Evolutionary conservation across 441 rosid genomes (phyloP), one percentile per base, ranked within the genome.

Genomic region (Erysimum pusillum): DNA sequence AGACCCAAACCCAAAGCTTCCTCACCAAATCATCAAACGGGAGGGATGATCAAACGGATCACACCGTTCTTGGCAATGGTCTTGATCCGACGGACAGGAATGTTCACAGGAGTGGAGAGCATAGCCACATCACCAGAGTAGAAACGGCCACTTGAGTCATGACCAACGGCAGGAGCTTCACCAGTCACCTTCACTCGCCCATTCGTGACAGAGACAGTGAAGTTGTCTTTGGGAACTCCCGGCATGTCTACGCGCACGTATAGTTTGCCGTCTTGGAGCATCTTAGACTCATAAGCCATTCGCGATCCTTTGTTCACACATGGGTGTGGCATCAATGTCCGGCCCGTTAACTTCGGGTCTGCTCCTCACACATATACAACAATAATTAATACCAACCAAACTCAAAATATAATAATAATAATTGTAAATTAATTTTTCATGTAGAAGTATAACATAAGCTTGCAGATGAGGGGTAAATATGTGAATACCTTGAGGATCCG

Each of bases 121-220:
- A 38, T 2, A 38, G 42, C 42, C 4, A 38, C 42, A 3, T 38
- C 42, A 38, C 42, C 42, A 38, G 42, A 38, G 42, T 38, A 38
- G 13, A 38, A 38, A 38, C 42, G 73, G 31, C 25, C 53, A 67
- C 22, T 10, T 3, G 60, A 67, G 69, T 75, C 75, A 6, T 59
- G 39, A 44, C 54, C 11, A 38, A 60, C 14, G 12, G 63, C 46
- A 36, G 73, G 68, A 17, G 79, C 74, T 0, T 13, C 0, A 41
- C 79, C 79, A 15, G 10, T 31, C 36, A 76, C 73, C 5, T 0
- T 17, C 6, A 76, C 57, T 22, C 45, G 51, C 12, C 36, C 28
- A 12, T 9, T 12, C 58, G 78, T 82, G 58, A 81, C 75, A 0
- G 67, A 48, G 3, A 86, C 66, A 62, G 63, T 83, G 66, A 89